Base-by-base conservation (phyloP, 2,329 filamentous ascomycete genomes). In the Ophiostoma novo-ulmi region DNA sequence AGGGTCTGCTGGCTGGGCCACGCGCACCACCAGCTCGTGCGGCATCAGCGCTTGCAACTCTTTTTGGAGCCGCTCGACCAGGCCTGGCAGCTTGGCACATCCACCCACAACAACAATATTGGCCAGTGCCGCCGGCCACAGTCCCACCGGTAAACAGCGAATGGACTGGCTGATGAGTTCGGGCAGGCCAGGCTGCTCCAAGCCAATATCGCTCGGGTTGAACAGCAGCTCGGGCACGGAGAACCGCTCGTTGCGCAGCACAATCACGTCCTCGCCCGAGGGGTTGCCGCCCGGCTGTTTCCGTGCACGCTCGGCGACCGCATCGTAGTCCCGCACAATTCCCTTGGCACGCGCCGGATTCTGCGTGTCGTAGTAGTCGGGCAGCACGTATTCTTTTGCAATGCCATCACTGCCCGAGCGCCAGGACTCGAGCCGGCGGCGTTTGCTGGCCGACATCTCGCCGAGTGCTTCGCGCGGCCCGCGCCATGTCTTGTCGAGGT, bases 81-180 rank as follows among this genome's bases (percentile, higher is more conserved):
- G 94, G 0, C 94, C 94, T 1, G 89, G 85, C 36, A 97, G 88
- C 22, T 90, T 83, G 0, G 91, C 86, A 77, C 92, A 97, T 3
- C 95, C 95, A 1, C 95, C 95, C 0, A 97, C 92, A 0, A 97
- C 89, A 2, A 97, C 81, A 4, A 98, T 87, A 75, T 98, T 99
- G 52, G 92, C 90, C 66, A 98, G 80, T 74, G 97, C 85, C 0
- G 89, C 89, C 0, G 93, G 91, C 86, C 93, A 94, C 8, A 98
- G 81, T 0, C 91, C 92, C n/a, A 91, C 84, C 0, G 95, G 95
- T 11, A 98, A 80, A 14, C 83, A 84, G 10, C 87, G 85, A 17
- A 99, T 80, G 14, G 89, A 91, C 78, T 97, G 89, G 80, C 95
- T 84, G 13, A 97, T 86, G n/a, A 93, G 85, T 67, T 94, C 91